A percentile compares a stretch with the other conserved stretches of the same genome.
Evolutionary conservation across 306 rosid species (phyloP).

Genomic region (Lupinus albus): DNA sequence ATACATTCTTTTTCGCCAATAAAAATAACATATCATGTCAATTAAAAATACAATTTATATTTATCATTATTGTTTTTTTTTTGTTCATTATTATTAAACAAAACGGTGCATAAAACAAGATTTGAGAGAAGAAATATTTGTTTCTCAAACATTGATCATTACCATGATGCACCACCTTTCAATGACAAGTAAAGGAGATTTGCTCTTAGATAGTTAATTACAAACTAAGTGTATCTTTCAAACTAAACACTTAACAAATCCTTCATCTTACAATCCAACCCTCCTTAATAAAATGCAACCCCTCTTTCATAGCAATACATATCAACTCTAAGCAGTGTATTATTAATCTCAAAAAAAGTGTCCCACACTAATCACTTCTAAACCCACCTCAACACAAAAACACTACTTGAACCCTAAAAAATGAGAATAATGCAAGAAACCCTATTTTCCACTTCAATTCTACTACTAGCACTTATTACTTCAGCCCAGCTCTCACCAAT

Average conservation of each 20-base stretch:
- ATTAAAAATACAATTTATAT: no score
- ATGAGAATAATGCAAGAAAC: conserved; percentile 40
- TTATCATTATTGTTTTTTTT: no score
- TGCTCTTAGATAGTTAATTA: neutral
- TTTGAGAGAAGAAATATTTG: no score
- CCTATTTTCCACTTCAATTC: conserved; percentile 41
- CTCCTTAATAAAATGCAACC: conserved; percentile 42
- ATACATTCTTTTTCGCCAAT: no score
- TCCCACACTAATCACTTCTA: neutral
- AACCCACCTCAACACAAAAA: neutral
- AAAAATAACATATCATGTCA: no score
- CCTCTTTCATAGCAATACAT: neutral
- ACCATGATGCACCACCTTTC: conserved; percentile 41
- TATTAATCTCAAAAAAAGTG: neutral
- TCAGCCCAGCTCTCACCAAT: conserved; percentile 46
- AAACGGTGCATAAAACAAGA: no score
- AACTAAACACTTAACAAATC: conserved; percentile 24
- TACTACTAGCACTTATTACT: conserved; percentile 35
- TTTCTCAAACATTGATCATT: no score
- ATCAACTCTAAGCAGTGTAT: no score
- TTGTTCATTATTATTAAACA: no score
- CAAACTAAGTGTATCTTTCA: neutral
- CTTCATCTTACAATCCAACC: neutral
- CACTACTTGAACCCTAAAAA: neutral
- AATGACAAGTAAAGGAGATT: conserved; percentile 32